Percentiles rank a stretch among this genome's conserved stretches.
phyloP scores from a whole-genome alignment of 2,329 filamentous ascomycete species.

The Trichoderma pleuroti region DNA sequence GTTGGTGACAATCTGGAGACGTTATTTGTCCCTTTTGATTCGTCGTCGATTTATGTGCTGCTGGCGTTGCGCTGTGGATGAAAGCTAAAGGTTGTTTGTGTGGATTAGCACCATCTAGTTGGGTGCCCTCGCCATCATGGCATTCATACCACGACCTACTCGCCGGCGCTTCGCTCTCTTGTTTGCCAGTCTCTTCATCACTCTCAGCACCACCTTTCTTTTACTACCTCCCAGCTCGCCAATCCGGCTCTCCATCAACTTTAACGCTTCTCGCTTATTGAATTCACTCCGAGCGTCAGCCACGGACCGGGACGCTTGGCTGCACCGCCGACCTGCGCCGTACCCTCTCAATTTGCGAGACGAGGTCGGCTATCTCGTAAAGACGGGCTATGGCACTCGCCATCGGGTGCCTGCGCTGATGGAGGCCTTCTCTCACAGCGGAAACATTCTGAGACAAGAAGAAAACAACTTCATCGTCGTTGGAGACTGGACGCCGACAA shows the following conservation, averaged over 20 bases:
- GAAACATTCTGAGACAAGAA: conserved; percentile 35
- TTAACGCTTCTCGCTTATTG: conserved; percentile 33
- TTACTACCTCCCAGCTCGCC: conserved; percentile 34
- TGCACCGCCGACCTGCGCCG: conserved; percentile 34
- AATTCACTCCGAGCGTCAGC: conserved; percentile 30
- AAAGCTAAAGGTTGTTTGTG: background rate
- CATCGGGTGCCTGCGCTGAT: conserved; percentile 46
- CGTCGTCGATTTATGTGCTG: background rate
- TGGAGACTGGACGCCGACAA: conserved; percentile 46
- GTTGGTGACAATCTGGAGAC: background rate
- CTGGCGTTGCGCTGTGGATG: background rate
- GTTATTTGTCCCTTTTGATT: background rate
- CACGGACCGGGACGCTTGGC: conserved; percentile 40
- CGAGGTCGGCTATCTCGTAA: conserved; percentile 51
- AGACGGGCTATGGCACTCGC: conserved; percentile 55
- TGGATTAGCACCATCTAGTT: too few species aligned
- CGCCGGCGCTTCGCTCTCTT: conserved; percentile 30
- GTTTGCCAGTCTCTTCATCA: conserved; percentile 25
- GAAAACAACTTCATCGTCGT: conserved; percentile 46
- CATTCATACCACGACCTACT: conserved; percentile 28
- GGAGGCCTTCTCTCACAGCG: conserved; percentile 37
- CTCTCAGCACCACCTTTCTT: conserved; percentile 27
- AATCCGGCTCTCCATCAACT: conserved; percentile 33
- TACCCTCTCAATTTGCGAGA: conserved; percentile 43
- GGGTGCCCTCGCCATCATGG: conserved; percentile 9